Percentiles rank a stretch among this genome's conserved stretches.
These are phyloP conservation scores for Cladorrhinum sp. DNA, from an alignment of 2,329 filamentous ascomycete genomes.

Conservation along the genomic window DNA sequence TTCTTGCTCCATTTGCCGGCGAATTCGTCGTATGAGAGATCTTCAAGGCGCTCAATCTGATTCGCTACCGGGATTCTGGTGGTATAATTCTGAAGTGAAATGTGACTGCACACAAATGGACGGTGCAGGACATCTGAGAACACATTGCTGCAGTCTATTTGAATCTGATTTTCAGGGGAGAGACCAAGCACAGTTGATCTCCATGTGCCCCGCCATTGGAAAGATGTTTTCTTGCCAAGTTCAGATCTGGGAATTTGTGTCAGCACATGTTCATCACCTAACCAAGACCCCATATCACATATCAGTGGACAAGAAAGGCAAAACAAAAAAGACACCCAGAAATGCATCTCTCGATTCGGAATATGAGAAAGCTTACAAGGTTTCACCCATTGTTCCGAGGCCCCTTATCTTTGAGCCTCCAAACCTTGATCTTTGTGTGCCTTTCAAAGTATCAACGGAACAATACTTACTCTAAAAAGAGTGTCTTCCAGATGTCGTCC, in stretches of 20 bases:
- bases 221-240: conserved; percentile 36
- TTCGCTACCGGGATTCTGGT: conserved; percentile 70
- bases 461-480: conserved; percentile 76
- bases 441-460: background rate
- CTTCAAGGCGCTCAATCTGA: conserved; percentile 64
- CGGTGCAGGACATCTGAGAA: conserved; percentile 89
- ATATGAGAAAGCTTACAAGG: background rate
- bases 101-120: conserved; percentile 84
- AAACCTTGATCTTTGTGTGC: background rate
- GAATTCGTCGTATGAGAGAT: conserved; percentile 72
- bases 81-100: conserved; percentile 63
- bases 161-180: conserved; percentile 46
- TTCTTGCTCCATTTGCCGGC: conserved; percentile 69
- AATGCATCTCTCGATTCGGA: background rate
- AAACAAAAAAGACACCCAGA: background rate
- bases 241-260: conserved; percentile 31
- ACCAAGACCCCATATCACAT: background rate
- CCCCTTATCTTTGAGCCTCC: background rate
- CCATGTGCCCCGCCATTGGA: conserved; percentile 81
- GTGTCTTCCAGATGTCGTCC: conserved; percentile 84
- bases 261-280: conserved; percentile 16
- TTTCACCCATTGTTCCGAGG: background rate
- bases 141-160: conserved; percentile 70
- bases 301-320: no score
- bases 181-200: conserved; percentile 70